These are phyloP conservation scores for Botrytis hyacinthi DNA, from an alignment of 2,329 filamentous ascomycete species.

Conservation along the genomic window DNA sequence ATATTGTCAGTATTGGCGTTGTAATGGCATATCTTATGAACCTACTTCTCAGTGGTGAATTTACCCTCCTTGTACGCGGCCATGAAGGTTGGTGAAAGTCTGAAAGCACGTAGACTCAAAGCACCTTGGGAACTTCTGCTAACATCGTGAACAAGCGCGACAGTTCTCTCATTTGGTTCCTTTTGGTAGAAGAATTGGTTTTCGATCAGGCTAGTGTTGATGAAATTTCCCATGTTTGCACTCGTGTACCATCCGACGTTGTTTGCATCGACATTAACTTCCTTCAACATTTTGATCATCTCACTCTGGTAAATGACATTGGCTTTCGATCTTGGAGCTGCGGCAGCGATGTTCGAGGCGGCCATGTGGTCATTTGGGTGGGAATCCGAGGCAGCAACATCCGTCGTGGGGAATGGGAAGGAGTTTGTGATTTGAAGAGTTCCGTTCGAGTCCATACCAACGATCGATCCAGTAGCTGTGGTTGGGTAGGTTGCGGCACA, in stretches of 20 bases:
- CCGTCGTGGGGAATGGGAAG: conserved; percentile 87
- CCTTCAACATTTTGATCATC: conserved; percentile 94
- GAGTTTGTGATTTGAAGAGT: conserved; percentile 89
- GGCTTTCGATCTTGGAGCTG: conserved; percentile 87
- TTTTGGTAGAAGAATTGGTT: conserved; percentile 98
- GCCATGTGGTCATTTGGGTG: conserved; percentile 68
- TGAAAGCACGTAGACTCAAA: conserved; percentile 86
- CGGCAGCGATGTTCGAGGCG: conserved; percentile 73
- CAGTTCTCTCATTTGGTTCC: conserved; percentile 78
- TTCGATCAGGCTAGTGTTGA: conserved; percentile 93
- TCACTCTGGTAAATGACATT: conserved; percentile 88
- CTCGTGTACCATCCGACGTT: conserved; percentile 98
- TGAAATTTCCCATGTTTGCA: conserved; percentile 97
- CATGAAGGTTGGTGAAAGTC: conserved; percentile 85
- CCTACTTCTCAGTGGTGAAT: conserved; percentile 93
- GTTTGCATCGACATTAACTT: conserved; percentile 98
- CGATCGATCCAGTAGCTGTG: conserved; percentile 82
- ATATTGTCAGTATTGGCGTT: conserved; percentile 21
- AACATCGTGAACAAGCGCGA: conserved; percentile 91
- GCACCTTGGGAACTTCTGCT: conserved; percentile 92
- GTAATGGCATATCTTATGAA: conserved; percentile 16
- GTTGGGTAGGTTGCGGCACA: conserved; percentile 85
- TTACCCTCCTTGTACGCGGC: conserved; percentile 90
- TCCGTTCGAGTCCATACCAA: conserved; percentile 85
- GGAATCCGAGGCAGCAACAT: conserved; percentile 63